Percentiles rank a stretch among this genome's conserved stretches.
Evolutionary conservation across 768 basidiomycete species (phyloP).

Genomic region (Rhodotorula diobovata): DNA sequence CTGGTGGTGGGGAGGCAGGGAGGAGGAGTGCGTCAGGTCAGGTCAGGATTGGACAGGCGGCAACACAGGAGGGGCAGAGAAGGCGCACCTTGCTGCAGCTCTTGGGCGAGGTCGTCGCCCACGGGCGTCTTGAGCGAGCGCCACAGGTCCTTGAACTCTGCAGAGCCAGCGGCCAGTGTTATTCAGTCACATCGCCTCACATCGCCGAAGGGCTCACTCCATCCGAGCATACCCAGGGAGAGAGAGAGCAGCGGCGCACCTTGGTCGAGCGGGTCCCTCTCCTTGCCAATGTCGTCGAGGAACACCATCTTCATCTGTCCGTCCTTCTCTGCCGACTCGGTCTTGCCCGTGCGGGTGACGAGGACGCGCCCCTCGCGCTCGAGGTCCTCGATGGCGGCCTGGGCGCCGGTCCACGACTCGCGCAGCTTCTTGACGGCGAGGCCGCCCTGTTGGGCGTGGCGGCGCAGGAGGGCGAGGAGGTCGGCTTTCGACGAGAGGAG

Average conservation of each 20-base stretch:
- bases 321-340: slow-evolving; percentile 50
- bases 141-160: slow-evolving; percentile 87
- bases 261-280: slow-evolving; percentile 60
- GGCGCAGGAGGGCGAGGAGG: slow-evolving; percentile 76
- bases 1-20: slow-evolving; percentile 47
- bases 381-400: slow-evolving; percentile 74
- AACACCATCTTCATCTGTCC: slow-evolving; percentile 44
- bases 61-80: background rate
- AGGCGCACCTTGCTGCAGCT: slow-evolving; percentile 64
- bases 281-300: slow-evolving; percentile 34
- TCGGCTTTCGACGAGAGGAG: slow-evolving; percentile 78
- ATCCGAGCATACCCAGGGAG: too few relatives aligned
- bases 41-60: background rate
- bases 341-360: slow-evolving; percentile 31
- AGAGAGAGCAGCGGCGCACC: slow-evolving; percentile 52
- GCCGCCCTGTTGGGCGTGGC: slow-evolving; percentile 74
- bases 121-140: slow-evolving; percentile 76
- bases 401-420: slow-evolving; percentile 86
- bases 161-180: background rate
- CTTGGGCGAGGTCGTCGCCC: slow-evolving; percentile 72
- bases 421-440: slow-evolving; percentile 77
- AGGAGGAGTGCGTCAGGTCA: background rate
- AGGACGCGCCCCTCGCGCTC: slow-evolving; percentile 30
- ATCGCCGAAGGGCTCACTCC: too few relatives aligned
- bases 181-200: too few relatives aligned